A percentile compares a stretch with the other conserved stretches of the same genome.
These are phyloP conservation scores for Micractinium conductrix DNA, from an alignment of 139 green algal species.

Conservation along the genomic window DNA sequence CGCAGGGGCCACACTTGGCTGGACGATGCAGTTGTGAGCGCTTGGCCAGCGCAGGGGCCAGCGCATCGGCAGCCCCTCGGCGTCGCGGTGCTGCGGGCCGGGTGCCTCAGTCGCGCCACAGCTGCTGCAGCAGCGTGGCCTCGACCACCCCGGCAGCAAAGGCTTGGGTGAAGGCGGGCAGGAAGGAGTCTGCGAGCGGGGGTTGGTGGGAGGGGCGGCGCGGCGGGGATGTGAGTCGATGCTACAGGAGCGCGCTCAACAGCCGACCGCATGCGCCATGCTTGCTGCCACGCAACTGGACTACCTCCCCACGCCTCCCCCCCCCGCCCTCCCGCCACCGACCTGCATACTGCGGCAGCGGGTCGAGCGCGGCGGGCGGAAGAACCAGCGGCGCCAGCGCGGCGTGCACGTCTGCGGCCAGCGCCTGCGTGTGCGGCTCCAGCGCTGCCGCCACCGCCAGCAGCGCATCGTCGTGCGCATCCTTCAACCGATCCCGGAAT, in stretches of 20 bases:
- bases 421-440: background rate
- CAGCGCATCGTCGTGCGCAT: background rate
- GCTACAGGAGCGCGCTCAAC: background rate
- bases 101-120: conserved; percentile 20
- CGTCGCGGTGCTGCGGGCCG: background rate
- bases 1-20: no score
- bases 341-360: background rate
- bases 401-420: background rate
- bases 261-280: no score
- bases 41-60: no score
- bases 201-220: no score
- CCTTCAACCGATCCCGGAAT: conserved; percentile 9
- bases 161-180: background rate
- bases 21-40: no score
- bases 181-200: background rate
- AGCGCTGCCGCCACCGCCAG: background rate
- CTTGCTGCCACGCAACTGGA: background rate
- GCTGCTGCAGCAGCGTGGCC: conserved; percentile 19
- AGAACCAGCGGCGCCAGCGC: background rate
- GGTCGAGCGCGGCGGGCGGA: background rate
- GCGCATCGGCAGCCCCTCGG: no score
- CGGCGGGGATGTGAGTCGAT: background rate
- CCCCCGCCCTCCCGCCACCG: no score
- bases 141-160: background rate
- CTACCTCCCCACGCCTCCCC: background rate